Percentiles rank a stretch among this genome's conserved stretches.
Evolutionary conservation across 2,329 filamentous ascomycete genomes (phyloP).

Genomic region (Cladosporium halotolerans): DNA sequence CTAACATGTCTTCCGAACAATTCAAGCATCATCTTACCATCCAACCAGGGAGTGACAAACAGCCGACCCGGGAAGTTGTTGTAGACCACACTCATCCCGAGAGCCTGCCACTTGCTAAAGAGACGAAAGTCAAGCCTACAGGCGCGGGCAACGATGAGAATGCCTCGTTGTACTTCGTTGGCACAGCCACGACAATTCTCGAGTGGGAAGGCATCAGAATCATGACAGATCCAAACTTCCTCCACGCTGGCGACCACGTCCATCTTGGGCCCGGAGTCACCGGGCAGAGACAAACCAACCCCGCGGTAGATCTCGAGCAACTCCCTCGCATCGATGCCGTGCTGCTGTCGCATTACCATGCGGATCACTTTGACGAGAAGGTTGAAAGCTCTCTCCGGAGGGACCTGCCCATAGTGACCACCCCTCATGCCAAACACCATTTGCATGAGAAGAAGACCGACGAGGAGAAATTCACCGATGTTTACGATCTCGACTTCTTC

Average conservation of each 20-base stretch:
- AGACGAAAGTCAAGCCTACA: constrained; percentile 39
- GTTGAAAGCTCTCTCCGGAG: constrained; percentile 48
- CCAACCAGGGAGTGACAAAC: constrained; percentile 31
- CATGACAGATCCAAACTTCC: constrained; percentile 57
- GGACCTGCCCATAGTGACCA: constrained; percentile 57
- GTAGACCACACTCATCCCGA: constrained; percentile 22
- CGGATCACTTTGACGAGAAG: constrained; percentile 50
- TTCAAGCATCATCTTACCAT: constrained; percentile 38
- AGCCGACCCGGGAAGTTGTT: constrained; percentile 34
- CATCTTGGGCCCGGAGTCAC: constrained; percentile 60
- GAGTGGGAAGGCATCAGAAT: constrained; percentile 50
- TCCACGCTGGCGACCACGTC: constrained; percentile 60
- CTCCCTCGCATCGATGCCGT: constrained; percentile 55
- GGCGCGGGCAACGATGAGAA: constrained; percentile 31
- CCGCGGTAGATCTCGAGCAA: constrained; percentile 53
- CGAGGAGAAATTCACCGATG: constrained; percentile 48
- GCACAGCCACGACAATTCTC: constrained; percentile 52
- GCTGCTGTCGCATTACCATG: constrained; percentile 60
- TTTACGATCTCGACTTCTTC: constrained; percentile 52
- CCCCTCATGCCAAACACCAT: constrained; percentile 52
- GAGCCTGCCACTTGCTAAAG: constrained; percentile 38
- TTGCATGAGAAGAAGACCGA: constrained; percentile 40
- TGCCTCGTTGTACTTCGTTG: constrained; percentile 49
- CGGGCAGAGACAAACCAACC: constrained; percentile 50
- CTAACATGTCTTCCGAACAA: not conserved